phyloP scores from a whole-genome alignment of 2,329 filamentous ascomycete genomes.

The Grosmannia penicillata region DNA sequence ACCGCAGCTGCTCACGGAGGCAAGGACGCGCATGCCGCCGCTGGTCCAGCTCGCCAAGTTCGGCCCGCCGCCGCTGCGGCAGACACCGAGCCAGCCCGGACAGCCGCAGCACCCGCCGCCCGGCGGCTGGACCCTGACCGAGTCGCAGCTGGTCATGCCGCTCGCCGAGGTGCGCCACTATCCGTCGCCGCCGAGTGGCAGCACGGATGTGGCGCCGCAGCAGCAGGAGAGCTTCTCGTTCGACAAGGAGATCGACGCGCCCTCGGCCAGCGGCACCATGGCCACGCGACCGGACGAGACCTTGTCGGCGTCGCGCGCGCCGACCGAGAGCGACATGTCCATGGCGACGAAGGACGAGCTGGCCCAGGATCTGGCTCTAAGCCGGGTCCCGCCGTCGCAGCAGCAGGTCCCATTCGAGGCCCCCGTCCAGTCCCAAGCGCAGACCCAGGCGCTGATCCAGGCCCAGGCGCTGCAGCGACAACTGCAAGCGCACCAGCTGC shows the following conservation, averaged over 20 bases:
- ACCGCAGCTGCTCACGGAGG: too few species aligned
- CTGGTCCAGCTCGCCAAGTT: not conserved
- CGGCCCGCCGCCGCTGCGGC: slow-evolving; percentile 4
- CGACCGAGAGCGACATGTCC: too few species aligned
- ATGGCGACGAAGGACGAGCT: too few species aligned
- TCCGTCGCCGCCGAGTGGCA: slow-evolving; percentile 17
- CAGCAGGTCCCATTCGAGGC: too few species aligned
- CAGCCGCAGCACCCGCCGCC: slow-evolving; percentile 21
- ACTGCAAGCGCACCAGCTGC: not conserved
- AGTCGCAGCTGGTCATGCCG: slow-evolving; percentile 38
- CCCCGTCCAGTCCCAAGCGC: too few species aligned
- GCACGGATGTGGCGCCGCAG: too few species aligned
- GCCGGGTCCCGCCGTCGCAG: too few species aligned
- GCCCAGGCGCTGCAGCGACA: not conserved
- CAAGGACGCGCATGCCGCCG: too few species aligned
- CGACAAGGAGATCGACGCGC: slow-evolving; percentile 36
- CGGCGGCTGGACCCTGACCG: slow-evolving; percentile 38
- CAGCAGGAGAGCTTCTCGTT: slow-evolving; percentile 21
- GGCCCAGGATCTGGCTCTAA: too few species aligned
- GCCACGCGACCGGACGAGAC: too few species aligned
- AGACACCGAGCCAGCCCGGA: not conserved
- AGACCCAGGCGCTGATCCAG: not conserved
- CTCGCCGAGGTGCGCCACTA: slow-evolving; percentile 22
- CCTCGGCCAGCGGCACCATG: not conserved
- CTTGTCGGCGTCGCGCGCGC: too few species aligned